These are phyloP conservation scores for Amanita inopinata DNA, from an alignment of 768 basidiomycete species.

Conservation along the genomic window DNA sequence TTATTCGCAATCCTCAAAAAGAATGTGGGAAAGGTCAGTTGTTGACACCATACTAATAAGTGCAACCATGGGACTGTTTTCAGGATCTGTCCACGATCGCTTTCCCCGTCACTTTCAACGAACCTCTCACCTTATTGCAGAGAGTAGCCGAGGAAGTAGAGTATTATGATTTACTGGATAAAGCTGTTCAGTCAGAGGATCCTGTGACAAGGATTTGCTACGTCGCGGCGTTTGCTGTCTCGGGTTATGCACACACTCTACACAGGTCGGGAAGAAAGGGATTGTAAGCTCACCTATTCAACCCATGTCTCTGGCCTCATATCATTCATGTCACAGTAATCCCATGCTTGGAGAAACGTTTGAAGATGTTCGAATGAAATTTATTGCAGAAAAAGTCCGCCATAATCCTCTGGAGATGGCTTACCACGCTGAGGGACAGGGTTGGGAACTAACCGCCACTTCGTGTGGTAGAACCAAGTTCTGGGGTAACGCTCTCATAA, in stretches of 20 bases:
- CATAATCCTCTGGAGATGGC: conserved; percentile 82
- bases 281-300: no score
- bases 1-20: conserved; percentile 78
- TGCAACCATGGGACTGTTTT: no score
- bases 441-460: conserved; percentile 69
- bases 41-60: no score
- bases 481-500: conserved; percentile 55
- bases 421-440: conserved; percentile 72
- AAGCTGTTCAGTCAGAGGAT: conserved; percentile 49
- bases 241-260: conserved; percentile 73
- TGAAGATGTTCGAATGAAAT: conserved; percentile 71
- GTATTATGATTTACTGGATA: conserved; percentile 59
- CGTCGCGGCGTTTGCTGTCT: conserved; percentile 79
- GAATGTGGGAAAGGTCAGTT: conserved; percentile 72
- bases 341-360: conserved; percentile 87
- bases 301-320: conserved; percentile 3
- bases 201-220: conserved; percentile 62
- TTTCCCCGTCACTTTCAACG: conserved; percentile 87
- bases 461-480: conserved; percentile 84
- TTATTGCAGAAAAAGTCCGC: conserved; percentile 80
- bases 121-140: conserved; percentile 77
- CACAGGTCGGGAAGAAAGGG: conserved; percentile 79
- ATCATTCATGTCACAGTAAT: conserved; percentile 41
- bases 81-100: conserved; percentile 80
- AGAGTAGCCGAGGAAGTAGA: conserved; percentile 78